A percentile compares a stretch with the other conserved stretches of the same genome.
phyloP scores from a whole-genome alignment of 1,139 yeast species.

The Saccharomyces hybrid region DNA sequence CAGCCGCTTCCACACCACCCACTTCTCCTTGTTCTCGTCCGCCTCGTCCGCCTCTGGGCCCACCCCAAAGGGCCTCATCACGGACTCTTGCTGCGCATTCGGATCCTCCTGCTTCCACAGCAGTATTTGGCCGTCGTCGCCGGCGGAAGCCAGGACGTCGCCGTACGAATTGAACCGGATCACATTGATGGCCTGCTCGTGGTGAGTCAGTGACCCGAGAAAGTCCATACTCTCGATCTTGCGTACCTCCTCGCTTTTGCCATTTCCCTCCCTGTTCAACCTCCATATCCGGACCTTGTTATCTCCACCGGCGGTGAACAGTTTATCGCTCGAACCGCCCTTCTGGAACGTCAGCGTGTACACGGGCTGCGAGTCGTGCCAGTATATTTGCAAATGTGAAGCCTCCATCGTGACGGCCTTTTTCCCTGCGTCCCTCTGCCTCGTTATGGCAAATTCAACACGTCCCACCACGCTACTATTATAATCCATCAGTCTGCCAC shows the following conservation, averaged over 20 bases:
- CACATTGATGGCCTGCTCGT: slow-evolving; percentile 90
- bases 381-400: slow-evolving; percentile 32
- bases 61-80: slow-evolving; percentile 32
- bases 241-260: slow-evolving; percentile 6
- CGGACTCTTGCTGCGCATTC: slow-evolving; percentile 50
- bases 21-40: slow-evolving; percentile 59
- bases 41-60: slow-evolving; percentile 16
- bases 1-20: slow-evolving; percentile 40
- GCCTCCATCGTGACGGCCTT: slow-evolving; percentile 22
- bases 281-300: slow-evolving; percentile 65
- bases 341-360: slow-evolving; percentile 80
- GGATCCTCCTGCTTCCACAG: slow-evolving; percentile 64
- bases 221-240: slow-evolving; percentile 45
- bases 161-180: slow-evolving; percentile 72
- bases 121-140: slow-evolving; percentile 86
- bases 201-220: slow-evolving; percentile 73
- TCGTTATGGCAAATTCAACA: not conserved
- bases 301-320: slow-evolving; percentile 94
- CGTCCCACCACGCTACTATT: not conserved
- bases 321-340: slow-evolving; percentile 10
- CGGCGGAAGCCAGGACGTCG: slow-evolving; percentile 71
- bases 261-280: slow-evolving; percentile 31
- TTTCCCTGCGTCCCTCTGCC: not conserved
- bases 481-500: not conserved
- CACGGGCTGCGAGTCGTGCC: slow-evolving; percentile 57